Conservation (phyloP, 805 yeast genomes). For the Pichia rugopelliculosa region DNA sequence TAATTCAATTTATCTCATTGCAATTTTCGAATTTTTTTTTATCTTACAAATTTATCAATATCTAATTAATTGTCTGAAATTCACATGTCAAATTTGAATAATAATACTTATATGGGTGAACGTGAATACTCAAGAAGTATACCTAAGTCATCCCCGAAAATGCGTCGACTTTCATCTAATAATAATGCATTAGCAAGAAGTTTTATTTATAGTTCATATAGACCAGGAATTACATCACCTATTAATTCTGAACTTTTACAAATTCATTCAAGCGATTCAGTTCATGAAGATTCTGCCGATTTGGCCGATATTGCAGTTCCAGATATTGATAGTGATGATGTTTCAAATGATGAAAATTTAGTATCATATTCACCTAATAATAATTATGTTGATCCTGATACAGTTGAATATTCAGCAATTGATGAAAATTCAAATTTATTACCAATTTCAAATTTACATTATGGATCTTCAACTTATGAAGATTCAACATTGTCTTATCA, state of each 20-base stretch:
- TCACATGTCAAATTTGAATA: background rate
- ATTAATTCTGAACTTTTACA: conserved; percentile 15
- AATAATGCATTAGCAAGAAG: conserved; percentile 33
- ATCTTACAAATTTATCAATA: too few species aligned
- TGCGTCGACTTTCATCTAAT: conserved; percentile 5
- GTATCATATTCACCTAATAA: background rate
- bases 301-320: conserved; percentile 51
- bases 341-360: too few species aligned
- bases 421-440: conserved; percentile 1
- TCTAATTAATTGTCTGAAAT: too few species aligned
- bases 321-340: conserved; percentile 17
- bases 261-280: conserved; percentile 39
- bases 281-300: conserved; percentile 51
- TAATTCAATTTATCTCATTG: too few species aligned
- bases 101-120: background rate
- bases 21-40: too few species aligned
- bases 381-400: background rate
- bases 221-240: conserved; percentile 30
- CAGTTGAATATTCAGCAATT: background rate
- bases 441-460: background rate
- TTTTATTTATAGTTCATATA: conserved; percentile 31
- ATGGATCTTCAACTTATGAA: conserved; percentile 9
- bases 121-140: conserved; percentile 1
- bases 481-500: background rate
- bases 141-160: conserved; percentile 9